Evolutionary conservation across 2,329 filamentous ascomycete genomes (phyloP).

Genomic region (Cytospora chrysosperma): DNA sequence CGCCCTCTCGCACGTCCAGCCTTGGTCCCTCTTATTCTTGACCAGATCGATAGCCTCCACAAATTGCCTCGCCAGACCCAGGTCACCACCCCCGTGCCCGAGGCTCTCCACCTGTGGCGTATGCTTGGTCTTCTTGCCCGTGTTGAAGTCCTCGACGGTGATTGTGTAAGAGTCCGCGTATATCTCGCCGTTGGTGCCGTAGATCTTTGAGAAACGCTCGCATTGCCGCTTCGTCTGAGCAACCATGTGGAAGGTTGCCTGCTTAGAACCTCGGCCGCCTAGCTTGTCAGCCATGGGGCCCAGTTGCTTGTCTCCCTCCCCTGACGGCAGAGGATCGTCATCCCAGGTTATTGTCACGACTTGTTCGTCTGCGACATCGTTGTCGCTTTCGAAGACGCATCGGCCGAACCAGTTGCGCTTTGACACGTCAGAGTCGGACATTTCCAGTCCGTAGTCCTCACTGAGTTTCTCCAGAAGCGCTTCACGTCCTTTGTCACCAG

Average conservation of each 20-base stretch:
- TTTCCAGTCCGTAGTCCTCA: slow-evolving; percentile 54
- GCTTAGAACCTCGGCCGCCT: slow-evolving; percentile 67
- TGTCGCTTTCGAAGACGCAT: slow-evolving; percentile 93
- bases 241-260: slow-evolving; percentile 90
- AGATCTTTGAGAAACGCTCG: slow-evolving; percentile 79
- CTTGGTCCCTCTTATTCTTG: slow-evolving; percentile 68
- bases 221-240: slow-evolving; percentile 87
- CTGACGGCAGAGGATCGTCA: slow-evolving; percentile 54
- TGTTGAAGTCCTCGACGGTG: slow-evolving; percentile 69
- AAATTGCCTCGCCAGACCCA: slow-evolving; percentile 78
- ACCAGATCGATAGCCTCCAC: slow-evolving; percentile 78
- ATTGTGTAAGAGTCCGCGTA: slow-evolving; percentile 80
- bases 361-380: slow-evolving; percentile 92
- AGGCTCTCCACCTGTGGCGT: slow-evolving; percentile 60
- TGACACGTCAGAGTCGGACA: slow-evolving; percentile 46
- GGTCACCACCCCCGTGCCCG: slow-evolving; percentile 74
- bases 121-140: slow-evolving; percentile 53
- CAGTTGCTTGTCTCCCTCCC: neutral
- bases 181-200: slow-evolving; percentile 84
- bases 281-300: slow-evolving; percentile 28
- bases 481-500: slow-evolving; percentile 47
- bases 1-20: slow-evolving; percentile 64
- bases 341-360: slow-evolving; percentile 86
- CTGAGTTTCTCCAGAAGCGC: slow-evolving; percentile 39
- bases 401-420: slow-evolving; percentile 78